phyloP scores from a whole-genome alignment of 371 early-diverging fungal genomes.

The Mucor lusitanicus region DNA sequence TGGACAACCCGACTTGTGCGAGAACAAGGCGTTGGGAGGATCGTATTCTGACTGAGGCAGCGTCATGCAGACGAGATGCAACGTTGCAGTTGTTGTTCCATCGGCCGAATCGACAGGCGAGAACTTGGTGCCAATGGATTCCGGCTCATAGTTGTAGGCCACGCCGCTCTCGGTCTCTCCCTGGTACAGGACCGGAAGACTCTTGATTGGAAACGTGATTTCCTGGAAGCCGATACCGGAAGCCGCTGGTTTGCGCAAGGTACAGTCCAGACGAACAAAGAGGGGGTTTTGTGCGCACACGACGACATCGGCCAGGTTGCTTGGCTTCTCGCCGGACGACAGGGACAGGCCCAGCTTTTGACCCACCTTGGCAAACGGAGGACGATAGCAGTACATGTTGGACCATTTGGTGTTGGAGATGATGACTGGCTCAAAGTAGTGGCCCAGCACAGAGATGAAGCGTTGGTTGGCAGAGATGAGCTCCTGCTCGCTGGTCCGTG shows the following conservation, averaged over 20 bases:
- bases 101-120: slow-evolving; percentile 75
- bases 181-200: slow-evolving; percentile 60
- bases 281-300: slow-evolving; percentile 64
- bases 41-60: slow-evolving; percentile 56
- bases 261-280: slow-evolving; percentile 69
- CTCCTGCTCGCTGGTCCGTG: slow-evolving; percentile 44
- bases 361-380: slow-evolving; percentile 51
- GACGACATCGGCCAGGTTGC: slow-evolving; percentile 55
- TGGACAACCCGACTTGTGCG: slow-evolving; percentile 34
- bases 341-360: slow-evolving; percentile 38
- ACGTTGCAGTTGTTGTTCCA: slow-evolving; percentile 67
- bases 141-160: slow-evolving; percentile 60
- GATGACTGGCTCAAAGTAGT: slow-evolving; percentile 66
- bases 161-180: slow-evolving; percentile 38
- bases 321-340: slow-evolving; percentile 44
- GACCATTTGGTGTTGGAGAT: slow-evolving; percentile 44
- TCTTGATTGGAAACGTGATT: slow-evolving; percentile 56
- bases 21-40: slow-evolving; percentile 23
- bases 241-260: slow-evolving; percentile 51
- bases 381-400: slow-evolving; percentile 71
- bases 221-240: slow-evolving; percentile 38
- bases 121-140: slow-evolving; percentile 59
- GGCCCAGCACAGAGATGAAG: slow-evolving; percentile 60
- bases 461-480: slow-evolving; percentile 48
- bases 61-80: slow-evolving; percentile 68